These are phyloP conservation scores for Aphanomyces euteiches DNA, from an alignment of 352 stramenopile genomes.

Conservation along the genomic window DNA sequence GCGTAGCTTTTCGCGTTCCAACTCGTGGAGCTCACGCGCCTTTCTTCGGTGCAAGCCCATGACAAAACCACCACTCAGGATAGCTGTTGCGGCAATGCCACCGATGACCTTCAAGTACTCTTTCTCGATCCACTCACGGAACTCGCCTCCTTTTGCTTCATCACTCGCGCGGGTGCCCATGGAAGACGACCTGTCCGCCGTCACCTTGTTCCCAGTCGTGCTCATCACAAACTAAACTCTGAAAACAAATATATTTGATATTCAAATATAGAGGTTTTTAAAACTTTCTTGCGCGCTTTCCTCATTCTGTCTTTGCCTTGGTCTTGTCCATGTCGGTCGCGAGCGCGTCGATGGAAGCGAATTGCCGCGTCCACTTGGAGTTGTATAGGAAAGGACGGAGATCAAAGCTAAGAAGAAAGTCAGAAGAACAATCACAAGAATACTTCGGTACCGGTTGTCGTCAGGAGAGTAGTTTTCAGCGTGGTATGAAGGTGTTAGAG, in stretches of 20 bases:
- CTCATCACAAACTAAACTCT: background rate
- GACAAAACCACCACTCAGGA: constrained; percentile 8
- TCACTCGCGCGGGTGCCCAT: no score
- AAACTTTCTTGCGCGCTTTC: background rate
- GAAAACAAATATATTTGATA: constrained; percentile 6
- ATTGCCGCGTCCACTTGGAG: constrained; percentile 93
- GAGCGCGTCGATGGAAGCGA: constrained; percentile 91
- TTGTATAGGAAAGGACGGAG: constrained; percentile 98
- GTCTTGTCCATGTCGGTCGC: constrained; percentile 52
- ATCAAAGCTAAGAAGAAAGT: constrained; percentile 75
- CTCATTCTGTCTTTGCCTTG: constrained; percentile 26
- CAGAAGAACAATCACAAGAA: background rate
- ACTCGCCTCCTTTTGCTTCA: background rate
- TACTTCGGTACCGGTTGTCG: constrained; percentile 88
- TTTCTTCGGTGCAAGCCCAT: constrained; percentile 7
- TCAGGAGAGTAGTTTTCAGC: constrained; percentile 98
- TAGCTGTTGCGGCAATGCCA: background rate
- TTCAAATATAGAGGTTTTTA: constrained; percentile 20
- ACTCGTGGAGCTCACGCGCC: background rate
- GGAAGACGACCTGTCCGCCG: background rate
- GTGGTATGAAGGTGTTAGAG: constrained; percentile 97
- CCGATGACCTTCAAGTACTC: constrained; percentile 10
- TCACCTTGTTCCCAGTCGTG: background rate
- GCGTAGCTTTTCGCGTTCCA: background rate
- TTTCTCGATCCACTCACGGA: constrained; percentile 1